Evolutionary conservation across 2,329 filamentous ascomycete species (phyloP).

Genomic region (Pseudocercospora cruenta): DNA sequence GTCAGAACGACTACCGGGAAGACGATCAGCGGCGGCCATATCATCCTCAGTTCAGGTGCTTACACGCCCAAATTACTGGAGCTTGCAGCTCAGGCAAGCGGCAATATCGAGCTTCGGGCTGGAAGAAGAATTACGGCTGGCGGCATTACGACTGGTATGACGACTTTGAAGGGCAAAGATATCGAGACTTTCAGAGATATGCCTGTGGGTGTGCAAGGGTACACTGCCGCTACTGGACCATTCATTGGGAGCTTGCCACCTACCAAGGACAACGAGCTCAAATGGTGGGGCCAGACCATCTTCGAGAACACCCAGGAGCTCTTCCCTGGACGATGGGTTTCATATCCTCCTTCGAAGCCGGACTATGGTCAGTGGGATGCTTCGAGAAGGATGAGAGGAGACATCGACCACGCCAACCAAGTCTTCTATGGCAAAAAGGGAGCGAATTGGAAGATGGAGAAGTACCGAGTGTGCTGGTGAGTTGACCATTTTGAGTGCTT

Average conservation of each 20-base stretch:
- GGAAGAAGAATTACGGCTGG: constrained; percentile 60
- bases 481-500: constrained; percentile 31
- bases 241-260: constrained; percentile 74
- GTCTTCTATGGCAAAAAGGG: constrained; percentile 64
- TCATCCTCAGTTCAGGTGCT: constrained; percentile 48
- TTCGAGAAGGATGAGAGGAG: constrained; percentile 58
- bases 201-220: constrained; percentile 53
- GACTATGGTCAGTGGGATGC: constrained; percentile 70
- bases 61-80: constrained; percentile 50
- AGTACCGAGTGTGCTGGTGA: constrained; percentile 70
- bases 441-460: constrained; percentile 61
- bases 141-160: constrained; percentile 56
- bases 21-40: constrained; percentile 40
- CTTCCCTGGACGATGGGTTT: constrained; percentile 58
- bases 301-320: constrained; percentile 61
- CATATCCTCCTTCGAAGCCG: constrained; percentile 57
- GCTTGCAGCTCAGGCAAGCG: constrained; percentile 53
- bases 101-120: constrained; percentile 53
- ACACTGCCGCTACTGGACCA: constrained; percentile 77
- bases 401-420: constrained; percentile 60
- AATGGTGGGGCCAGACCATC: constrained; percentile 66
- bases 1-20: constrained; percentile 45
- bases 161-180: constrained; percentile 45
- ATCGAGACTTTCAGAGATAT: constrained; percentile 45
- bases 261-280: constrained; percentile 51